These are phyloP conservation scores for Venturia oleaginea DNA, from an alignment of 2,329 filamentous ascomycete genomes.

Conservation along the genomic window DNA sequence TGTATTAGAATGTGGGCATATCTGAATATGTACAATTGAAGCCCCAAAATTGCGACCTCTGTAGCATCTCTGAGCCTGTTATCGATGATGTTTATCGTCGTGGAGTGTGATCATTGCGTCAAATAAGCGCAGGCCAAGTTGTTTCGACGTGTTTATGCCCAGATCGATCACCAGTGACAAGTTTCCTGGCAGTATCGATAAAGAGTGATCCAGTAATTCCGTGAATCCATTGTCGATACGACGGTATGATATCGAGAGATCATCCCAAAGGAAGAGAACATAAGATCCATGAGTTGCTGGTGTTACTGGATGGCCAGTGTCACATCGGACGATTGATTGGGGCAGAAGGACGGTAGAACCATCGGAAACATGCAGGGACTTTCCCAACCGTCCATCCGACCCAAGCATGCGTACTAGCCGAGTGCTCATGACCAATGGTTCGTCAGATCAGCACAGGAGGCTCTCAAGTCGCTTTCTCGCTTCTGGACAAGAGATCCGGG, in stretches of 20 bases:
- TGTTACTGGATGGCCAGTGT: neutral
- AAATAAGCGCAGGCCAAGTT: neutral
- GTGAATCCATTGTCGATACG: neutral
- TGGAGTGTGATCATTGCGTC: neutral
- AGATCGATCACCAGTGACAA: neutral
- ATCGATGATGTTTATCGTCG: neutral
- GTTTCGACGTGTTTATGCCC: neutral
- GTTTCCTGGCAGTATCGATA: neutral
- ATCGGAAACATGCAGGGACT: neutral
- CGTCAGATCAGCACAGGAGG: neutral
- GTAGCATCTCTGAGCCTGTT: neutral
- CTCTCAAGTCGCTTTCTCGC: neutral
- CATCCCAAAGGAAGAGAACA: neutral
- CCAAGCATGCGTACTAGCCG: neutral
- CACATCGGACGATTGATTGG: neutral
- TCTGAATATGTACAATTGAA: neutral
- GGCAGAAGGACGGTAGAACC: neutral
- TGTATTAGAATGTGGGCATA: constrained; percentile 5
- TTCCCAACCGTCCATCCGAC: neutral
- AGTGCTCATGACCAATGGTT: neutral
- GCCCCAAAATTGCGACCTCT: neutral
- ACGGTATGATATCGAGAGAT: neutral
- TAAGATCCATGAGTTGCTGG: neutral
- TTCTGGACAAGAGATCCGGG: neutral
- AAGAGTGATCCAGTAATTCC: neutral